Conservation (phyloP, 805 yeast genomes). For the Metschnikowia matae region DNA sequence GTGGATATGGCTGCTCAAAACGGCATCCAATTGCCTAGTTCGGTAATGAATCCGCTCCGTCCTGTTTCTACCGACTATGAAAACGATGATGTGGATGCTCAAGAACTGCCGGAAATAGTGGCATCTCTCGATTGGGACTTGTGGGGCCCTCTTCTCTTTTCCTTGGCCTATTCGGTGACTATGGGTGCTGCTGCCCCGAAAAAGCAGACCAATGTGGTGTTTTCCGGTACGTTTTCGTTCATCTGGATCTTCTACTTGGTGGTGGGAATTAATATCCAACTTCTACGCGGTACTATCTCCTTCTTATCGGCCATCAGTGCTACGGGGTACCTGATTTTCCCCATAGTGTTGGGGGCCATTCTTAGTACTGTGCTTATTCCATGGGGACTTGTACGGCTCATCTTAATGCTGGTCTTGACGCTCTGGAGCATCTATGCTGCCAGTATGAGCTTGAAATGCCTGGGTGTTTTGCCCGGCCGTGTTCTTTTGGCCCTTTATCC, state of each 20-base stretch:
- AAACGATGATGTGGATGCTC: slow-evolving; percentile 13
- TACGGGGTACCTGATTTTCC: slow-evolving; percentile 67
- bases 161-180: slow-evolving; percentile 50
- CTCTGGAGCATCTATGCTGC: slow-evolving; percentile 67
- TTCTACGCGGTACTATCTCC: slow-evolving; percentile 58
- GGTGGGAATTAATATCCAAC: slow-evolving; percentile 61
- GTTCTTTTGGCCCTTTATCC: slow-evolving; percentile 63
- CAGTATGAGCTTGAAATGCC: slow-evolving; percentile 54
- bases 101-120: slow-evolving; percentile 7
- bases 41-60: slow-evolving; percentile 23
- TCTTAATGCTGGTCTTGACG: slow-evolving; percentile 43
- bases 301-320: slow-evolving; percentile 67
- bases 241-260: slow-evolving; percentile 60
- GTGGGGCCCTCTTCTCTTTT: slow-evolving; percentile 71
- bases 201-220: slow-evolving; percentile 46
- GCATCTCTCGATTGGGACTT: slow-evolving; percentile 51
- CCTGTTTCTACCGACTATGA: not conserved
- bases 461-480: slow-evolving; percentile 63
- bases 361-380: slow-evolving; percentile 44
- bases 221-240: slow-evolving; percentile 60
- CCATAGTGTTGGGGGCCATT: slow-evolving; percentile 52
- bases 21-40: slow-evolving; percentile 35
- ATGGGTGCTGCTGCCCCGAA: slow-evolving; percentile 46
- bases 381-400: slow-evolving; percentile 47
- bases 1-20: slow-evolving; percentile 33